phyloP scores from a whole-genome alignment of 164 flowering plant species.

The Kalanchoe fedtschenkoi region DNA sequence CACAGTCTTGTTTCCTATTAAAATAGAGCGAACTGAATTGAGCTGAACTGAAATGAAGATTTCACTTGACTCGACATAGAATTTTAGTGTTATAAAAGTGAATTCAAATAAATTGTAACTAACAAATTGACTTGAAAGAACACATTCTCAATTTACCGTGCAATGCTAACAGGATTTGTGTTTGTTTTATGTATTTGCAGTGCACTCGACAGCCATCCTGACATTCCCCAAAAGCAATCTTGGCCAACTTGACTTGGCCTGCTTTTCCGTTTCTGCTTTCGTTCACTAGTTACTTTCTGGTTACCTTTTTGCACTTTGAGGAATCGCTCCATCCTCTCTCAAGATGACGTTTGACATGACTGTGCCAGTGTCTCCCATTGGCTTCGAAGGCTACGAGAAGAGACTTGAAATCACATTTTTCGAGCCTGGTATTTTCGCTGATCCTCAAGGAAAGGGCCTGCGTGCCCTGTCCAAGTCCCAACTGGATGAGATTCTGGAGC shows the following conservation, averaged over 20 bases:
- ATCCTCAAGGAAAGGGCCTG: conserved; percentile 51
- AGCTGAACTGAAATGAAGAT: no score
- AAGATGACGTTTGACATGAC: conserved; percentile 26
- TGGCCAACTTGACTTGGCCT: conserved; percentile 15
- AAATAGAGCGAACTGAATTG: no score
- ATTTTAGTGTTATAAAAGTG: no score
- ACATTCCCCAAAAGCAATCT: conserved; percentile 14
- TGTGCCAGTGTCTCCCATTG: conserved; percentile 51
- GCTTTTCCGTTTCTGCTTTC: conserved; percentile 6
- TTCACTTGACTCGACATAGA: no score
- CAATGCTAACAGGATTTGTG: neutral
- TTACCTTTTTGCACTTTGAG: conserved; percentile 7
- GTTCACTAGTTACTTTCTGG: conserved; percentile 2
- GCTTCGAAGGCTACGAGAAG: conserved; percentile 88
- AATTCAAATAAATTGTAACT: no score
- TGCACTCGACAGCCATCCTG: conserved; percentile 86
- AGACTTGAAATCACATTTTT: conserved; percentile 69
- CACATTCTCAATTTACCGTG: neutral
- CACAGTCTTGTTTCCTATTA: no score
- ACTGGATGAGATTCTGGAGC: conserved; percentile 55
- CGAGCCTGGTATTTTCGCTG: conserved; percentile 48
- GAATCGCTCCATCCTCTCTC: neutral
- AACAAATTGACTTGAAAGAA: no score
- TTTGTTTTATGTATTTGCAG: conserved; percentile 34
- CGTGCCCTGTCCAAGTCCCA: conserved; percentile 46